These are phyloP conservation scores for Solanum corneliomulleri DNA, from an alignment of 257 asterid species.

Conservation along the genomic window DNA sequence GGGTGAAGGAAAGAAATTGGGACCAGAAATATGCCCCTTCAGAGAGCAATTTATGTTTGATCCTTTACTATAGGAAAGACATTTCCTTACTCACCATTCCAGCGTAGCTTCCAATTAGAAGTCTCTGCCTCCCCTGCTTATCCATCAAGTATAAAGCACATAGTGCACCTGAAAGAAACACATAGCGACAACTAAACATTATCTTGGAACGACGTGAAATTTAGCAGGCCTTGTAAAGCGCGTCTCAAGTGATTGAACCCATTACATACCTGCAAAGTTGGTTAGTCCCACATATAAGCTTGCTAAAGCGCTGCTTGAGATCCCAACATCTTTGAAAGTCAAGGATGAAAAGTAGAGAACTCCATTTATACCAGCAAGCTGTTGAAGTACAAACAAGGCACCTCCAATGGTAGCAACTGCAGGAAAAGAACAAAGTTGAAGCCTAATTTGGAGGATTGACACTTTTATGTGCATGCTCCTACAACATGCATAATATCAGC, in stretches of 20 bases:
- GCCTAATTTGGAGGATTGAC: background rate
- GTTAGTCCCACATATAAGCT: conserved; percentile 64
- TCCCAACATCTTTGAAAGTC: conserved; percentile 74
- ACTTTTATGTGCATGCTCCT: background rate
- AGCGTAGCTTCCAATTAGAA: conserved; percentile 67
- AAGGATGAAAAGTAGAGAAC: conserved; percentile 81
- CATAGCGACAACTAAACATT: background rate
- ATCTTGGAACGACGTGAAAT: background rate
- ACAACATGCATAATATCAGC: background rate
- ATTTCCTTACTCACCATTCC: conserved; percentile 55
- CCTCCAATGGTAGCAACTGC: conserved; percentile 86
- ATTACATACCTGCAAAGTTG: conserved; percentile 59
- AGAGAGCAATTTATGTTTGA: background rate
- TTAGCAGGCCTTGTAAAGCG: background rate
- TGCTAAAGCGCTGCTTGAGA: conserved; percentile 58
- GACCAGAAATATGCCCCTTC: background rate
- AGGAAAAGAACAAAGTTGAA: conserved; percentile 8
- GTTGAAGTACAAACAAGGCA: conserved; percentile 68
- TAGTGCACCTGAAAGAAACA: conserved; percentile 50
- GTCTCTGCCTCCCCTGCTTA: conserved; percentile 65
- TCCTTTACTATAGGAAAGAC: background rate
- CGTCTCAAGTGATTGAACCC: background rate
- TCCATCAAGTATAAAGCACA: conserved; percentile 75
- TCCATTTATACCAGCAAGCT: conserved; percentile 80
- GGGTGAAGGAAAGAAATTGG: background rate